Percentiles rank a stretch among this genome's conserved stretches.
Conservation (phyloP, 139 green algal genomes). For the Asterochloris erici region DNA sequence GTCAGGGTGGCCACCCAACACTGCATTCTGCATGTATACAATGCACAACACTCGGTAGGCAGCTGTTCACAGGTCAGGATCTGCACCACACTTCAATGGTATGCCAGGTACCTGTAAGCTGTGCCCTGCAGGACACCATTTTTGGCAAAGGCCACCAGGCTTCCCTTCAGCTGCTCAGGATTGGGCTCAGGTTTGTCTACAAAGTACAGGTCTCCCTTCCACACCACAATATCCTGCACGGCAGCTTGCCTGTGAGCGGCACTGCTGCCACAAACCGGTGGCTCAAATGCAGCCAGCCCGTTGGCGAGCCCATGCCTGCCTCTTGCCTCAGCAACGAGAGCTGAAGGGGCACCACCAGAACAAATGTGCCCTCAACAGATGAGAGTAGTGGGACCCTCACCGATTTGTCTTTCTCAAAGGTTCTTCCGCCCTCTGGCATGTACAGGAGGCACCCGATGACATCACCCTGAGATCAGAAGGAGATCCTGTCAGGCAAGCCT, state of each 20-base stretch:
- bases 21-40: no score
- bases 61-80: no score
- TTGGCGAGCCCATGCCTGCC: no score
- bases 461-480: conserved; percentile 39
- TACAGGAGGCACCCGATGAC: conserved; percentile 61
- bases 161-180: conserved; percentile 41
- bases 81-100: background rate
- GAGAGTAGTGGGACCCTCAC: background rate
- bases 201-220: conserved; percentile 46
- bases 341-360: no score
- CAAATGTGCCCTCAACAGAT: no score
- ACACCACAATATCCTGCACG: conserved; percentile 43
- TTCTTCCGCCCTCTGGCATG: conserved; percentile 26
- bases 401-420: conserved; percentile 22
- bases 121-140: conserved; percentile 72
- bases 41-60: no score
- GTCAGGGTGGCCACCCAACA: no score
- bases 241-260: no score
- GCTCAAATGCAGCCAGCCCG: no score
- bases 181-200: conserved; percentile 36
- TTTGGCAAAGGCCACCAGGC: conserved; percentile 58
- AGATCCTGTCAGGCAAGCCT: background rate
- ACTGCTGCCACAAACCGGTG: no score
- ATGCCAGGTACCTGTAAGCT: conserved; percentile 40
- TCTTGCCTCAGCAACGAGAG: no score